phyloP scores from a whole-genome alignment of 306 rosid genomes.

The Fragaria ananassa region DNA sequence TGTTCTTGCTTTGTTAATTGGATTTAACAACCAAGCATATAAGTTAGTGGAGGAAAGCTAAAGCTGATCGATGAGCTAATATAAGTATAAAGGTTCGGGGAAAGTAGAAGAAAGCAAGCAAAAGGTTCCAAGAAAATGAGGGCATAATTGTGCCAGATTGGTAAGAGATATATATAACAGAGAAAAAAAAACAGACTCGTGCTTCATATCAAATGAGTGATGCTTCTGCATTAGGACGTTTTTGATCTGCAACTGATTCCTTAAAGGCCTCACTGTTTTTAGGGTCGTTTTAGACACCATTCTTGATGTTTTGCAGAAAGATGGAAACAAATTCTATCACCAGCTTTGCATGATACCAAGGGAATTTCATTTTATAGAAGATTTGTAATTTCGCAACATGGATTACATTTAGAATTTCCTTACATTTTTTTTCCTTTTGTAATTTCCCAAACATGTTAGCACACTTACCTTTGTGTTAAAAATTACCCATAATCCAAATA shows the following conservation, averaged over 20 bases:
- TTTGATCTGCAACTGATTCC: neutral
- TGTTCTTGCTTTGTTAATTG: conserved; percentile 3
- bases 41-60: neutral
- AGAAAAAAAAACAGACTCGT: neutral
- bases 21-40: neutral
- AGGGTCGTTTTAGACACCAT: neutral
- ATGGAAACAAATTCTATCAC: neutral
- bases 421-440: too few relatives aligned
- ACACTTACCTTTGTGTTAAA: too few relatives aligned
- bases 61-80: neutral
- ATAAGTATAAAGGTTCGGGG: neutral
- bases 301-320: neutral
- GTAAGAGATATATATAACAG: neutral
- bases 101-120: neutral
- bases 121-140: neutral
- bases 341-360: neutral
- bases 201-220: neutral
- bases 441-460: neutral
- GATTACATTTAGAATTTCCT: too few relatives aligned
- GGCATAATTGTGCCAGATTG: conserved; percentile 3
- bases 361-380: too few relatives aligned
- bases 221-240: neutral
- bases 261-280: neutral
- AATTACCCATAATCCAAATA: too few relatives aligned
- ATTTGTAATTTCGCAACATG: too few relatives aligned